Base-by-base conservation (phyloP, 1,284 basidiomycete species). In the Trichosporon coremiiforme region DNA sequence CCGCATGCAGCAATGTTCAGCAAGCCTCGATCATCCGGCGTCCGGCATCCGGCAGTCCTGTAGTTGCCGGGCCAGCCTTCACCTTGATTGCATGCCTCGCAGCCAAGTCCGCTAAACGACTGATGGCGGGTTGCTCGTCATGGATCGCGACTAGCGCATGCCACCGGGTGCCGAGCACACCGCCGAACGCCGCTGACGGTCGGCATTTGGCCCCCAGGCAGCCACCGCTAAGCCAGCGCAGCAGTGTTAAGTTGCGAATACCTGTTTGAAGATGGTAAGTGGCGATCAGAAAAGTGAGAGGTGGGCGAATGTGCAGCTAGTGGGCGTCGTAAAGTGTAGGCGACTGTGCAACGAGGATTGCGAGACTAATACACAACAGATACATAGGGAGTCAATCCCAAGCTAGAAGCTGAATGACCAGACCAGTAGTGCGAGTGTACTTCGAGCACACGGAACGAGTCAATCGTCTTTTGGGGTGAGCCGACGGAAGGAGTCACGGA, bases 321-420 rank as follows among this genome's bases (percentile, higher is more conserved):
- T n/a, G n/a, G n/a, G n/a, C n/a, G n/a, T n/a, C n/a, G n/a, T n/a
- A n/a, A n/a, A n/a, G n/a, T n/a, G n/a, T 22, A 53, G 7, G 47
- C 47, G 22, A 17, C 47, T 6, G 47, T 53, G 47, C 47, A 53
- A 20, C 47, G 9, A n/a, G n/a, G 17, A 17, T 53, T 22, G 47
- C 47, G 20, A 17, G 17, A 20, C 47, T 53, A 53, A 22, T 53
- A 53, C 47, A 53, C 47, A 33, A 33, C 57, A 60, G 17, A 35
- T 60, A 60, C 25, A 33, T 33, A 5, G 57, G 57, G 57, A 60
- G 31, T 60, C 57, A 60, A 60, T 60, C 57, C 57, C 57, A 53
- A 53, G n/a, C 47, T 22, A 53, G n/a, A 22, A 22, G 47, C 20
- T 15, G 20, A 33, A n/a, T 35, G 57, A 60, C 17, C 29, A 60